These are phyloP conservation scores for Leccinum broughii DNA, from an alignment of 768 basidiomycete species.

Conservation along the genomic window DNA sequence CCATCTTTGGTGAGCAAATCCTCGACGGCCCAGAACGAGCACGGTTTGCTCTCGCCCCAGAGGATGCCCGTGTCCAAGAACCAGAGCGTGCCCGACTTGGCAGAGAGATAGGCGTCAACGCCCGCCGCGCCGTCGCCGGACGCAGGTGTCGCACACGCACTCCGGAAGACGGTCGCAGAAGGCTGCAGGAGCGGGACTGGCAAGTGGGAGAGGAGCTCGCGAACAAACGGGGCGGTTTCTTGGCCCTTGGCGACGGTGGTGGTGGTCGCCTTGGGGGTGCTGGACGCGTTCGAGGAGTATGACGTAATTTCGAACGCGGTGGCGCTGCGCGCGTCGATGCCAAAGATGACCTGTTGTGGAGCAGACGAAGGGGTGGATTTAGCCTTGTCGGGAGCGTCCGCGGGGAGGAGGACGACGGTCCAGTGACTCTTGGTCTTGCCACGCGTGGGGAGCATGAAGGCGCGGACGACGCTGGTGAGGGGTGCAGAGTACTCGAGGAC, in stretches of 20 bases:
- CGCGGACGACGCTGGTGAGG: slow-evolving; percentile 51
- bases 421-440: slow-evolving; percentile 72
- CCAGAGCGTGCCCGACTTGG: slow-evolving; percentile 71
- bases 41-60: slow-evolving; percentile 75
- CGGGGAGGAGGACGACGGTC: slow-evolving; percentile 64
- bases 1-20: slow-evolving; percentile 57
- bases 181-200: slow-evolving; percentile 47
- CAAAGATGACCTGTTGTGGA: slow-evolving; percentile 64
- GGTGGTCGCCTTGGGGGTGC: slow-evolving; percentile 26
- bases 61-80: slow-evolving; percentile 68
- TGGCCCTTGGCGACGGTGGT: slow-evolving; percentile 49
- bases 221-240: slow-evolving; percentile 50
- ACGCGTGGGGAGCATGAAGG: slow-evolving; percentile 73
- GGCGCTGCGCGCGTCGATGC: slow-evolving; percentile 58
- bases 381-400: slow-evolving; percentile 52
- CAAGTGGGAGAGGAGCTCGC: slow-evolving; percentile 53
- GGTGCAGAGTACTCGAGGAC: slow-evolving; percentile 52
- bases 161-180: slow-evolving; percentile 53
- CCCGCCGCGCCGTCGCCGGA: slow-evolving; percentile 53
- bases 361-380: slow-evolving; percentile 36
- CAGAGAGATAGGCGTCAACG: slow-evolving; percentile 68
- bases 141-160: slow-evolving; percentile 42
- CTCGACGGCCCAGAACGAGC: slow-evolving; percentile 70
- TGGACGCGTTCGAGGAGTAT: slow-evolving; percentile 26
- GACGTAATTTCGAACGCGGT: slow-evolving; percentile 46